Conservation (phyloP, 768 basidiomycete genomes). For the Mrakia gelida region DNA sequence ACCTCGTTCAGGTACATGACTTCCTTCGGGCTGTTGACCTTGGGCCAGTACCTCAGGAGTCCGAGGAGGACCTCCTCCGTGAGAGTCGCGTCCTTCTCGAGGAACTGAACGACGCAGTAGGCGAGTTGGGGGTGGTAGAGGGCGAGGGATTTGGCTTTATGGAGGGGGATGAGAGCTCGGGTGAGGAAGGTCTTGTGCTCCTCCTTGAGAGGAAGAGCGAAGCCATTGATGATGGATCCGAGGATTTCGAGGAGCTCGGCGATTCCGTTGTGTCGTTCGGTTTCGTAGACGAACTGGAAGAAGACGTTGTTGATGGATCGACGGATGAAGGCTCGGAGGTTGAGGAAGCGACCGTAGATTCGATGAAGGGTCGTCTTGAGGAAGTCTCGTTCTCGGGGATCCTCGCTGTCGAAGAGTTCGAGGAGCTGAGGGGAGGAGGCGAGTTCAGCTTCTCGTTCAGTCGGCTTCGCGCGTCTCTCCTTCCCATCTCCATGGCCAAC, state of each 20-base stretch:
- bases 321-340: constrained; percentile 95
- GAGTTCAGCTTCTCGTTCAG: background rate
- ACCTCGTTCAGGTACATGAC: constrained; percentile 99
- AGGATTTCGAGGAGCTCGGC: constrained; percentile 96
- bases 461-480: too few relatives aligned
- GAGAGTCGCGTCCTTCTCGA: constrained; percentile 88
- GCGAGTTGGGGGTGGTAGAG: constrained; percentile 98
- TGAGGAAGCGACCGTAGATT: constrained; percentile 99
- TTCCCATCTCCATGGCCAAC: background rate
- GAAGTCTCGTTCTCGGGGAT: constrained; percentile 97
- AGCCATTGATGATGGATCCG: constrained; percentile 99
- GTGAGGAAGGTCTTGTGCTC: constrained; percentile 98
- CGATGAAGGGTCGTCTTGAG: constrained; percentile 98
- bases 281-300: constrained; percentile 98
- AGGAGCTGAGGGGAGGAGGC: constrained; percentile 56
- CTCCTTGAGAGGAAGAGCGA: constrained; percentile 90
- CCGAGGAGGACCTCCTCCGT: constrained; percentile 96
- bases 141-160: constrained; percentile 97
- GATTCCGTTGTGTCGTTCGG: constrained; percentile 97
- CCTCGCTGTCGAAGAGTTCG: constrained; percentile 97
- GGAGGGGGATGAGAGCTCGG: constrained; percentile 86
- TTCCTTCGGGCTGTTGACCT: constrained; percentile 98
- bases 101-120: constrained; percentile 97
- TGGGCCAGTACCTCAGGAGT: constrained; percentile 96
- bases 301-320: constrained; percentile 99